Evolutionary conservation across 140 eudicot species (phyloP).

Genomic region (Bidens hawaiensis): DNA sequence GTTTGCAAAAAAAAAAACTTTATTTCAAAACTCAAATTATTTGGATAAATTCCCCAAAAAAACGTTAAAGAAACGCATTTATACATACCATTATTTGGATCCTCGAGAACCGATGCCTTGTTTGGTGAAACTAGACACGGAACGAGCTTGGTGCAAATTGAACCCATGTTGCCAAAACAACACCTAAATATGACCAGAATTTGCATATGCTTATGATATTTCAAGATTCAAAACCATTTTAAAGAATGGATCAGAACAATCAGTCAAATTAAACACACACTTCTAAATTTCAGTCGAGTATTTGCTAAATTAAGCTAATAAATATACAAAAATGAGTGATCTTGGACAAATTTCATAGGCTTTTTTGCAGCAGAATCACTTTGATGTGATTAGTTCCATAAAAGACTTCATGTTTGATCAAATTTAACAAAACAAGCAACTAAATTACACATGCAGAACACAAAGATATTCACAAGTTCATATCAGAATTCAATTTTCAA

Average conservation of each 20-base stretch:
- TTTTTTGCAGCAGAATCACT: not conserved
- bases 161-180: slow-evolving; percentile 30
- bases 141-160: slow-evolving; percentile 41
- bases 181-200: slow-evolving; percentile 16
- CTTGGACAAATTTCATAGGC: not conserved
- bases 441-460: slow-evolving; percentile 7
- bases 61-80: not conserved
- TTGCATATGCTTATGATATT: not conserved
- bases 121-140: slow-evolving; percentile 54
- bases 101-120: slow-evolving; percentile 52
- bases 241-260: slow-evolving; percentile 1
- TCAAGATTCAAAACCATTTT: slow-evolving; percentile 6
- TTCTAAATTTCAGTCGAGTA: not conserved
- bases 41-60: not conserved
- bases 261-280: not conserved
- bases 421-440: not conserved
- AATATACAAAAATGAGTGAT: not conserved
- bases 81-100: slow-evolving; percentile 42
- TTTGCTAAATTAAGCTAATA: not conserved
- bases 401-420: slow-evolving; percentile 17
- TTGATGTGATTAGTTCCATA: not conserved
- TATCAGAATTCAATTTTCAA: not conserved
- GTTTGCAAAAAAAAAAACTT: not conserved
- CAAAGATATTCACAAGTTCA: not conserved
- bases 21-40: not conserved